These are phyloP conservation scores for Neurospora sp. DNA, from an alignment of 495 filamentous ascomycete genomes.

Conservation along the genomic window DNA sequence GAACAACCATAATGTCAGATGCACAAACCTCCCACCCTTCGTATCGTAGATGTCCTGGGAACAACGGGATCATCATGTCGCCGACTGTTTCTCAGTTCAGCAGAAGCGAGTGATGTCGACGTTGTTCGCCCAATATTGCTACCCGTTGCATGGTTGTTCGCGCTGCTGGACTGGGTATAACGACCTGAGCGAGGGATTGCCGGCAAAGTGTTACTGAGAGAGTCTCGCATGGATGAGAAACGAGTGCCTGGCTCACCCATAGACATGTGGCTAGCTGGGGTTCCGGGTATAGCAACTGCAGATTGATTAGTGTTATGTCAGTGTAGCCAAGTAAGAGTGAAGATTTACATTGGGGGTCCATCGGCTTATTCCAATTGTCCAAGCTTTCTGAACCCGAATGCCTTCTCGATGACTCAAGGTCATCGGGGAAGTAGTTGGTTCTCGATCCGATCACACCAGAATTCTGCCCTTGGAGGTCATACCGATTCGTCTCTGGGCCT, in stretches of 20 bases:
- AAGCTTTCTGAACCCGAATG: not conserved
- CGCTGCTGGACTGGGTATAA: not conserved
- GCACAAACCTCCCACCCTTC: not conserved
- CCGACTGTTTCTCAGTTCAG: not conserved
- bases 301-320: not conserved
- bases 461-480: not conserved
- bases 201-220: not conserved
- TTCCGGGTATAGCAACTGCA: not conserved
- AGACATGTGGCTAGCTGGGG: not conserved
- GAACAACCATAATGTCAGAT: not conserved
- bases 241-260: not conserved
- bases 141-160: not conserved
- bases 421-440: not conserved
- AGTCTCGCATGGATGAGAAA: not conserved
- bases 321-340: not conserved
- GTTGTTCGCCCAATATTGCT: not conserved
- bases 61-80: not conserved
- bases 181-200: not conserved
- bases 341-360: constrained; percentile 2
- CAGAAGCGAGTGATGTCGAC: not conserved
- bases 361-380: constrained; percentile 1
- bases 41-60: not conserved
- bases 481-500: constrained; percentile 13
- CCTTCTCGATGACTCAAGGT: not conserved
- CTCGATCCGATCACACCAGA: not conserved